Evolutionary conservation across 169 alveolate species (phyloP), one percentile per base, ranked within the genome.

Genomic region (Cryptosporidium bovis): DNA sequence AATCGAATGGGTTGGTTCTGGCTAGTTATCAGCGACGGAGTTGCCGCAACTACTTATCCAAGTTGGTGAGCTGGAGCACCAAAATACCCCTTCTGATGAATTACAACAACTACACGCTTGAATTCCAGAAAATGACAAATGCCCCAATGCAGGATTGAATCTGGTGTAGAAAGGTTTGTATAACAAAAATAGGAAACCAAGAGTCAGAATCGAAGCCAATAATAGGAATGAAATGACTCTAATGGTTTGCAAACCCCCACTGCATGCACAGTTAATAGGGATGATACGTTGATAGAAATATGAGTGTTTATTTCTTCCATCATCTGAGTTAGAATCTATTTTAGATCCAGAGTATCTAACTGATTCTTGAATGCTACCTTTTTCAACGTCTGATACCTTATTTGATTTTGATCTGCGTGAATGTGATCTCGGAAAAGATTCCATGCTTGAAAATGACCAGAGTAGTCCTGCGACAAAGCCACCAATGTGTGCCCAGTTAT

Each of bases 401-500:
- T 34, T 62, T 20, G 24, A 12, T 27, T 27, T 3, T 20, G 36
- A 27, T 27, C 33, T 15, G 33, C 33, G 48, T 20, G 24, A 2
- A 62, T 62, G 18, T 2, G 50, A 33, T 29, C 67, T 56, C 18
- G 87, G 77, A 44, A 77, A 60, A 33, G 87, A 40, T 27, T 77
- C 87, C 64, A 77, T 77, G 20, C 77, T 77, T 60, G 77, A 68
- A 18, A 77, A 62, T 8, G 87, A 77, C 87, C 87, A 77, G 8
- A 77, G 40, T 33, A 77, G 64, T 20, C 87, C 87, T 6, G 87
- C 77, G 40, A 62, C 64, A 44, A 77, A 77, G 13, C 87, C 87
- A 44, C 87, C 87, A 40, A 77, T 77, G 64, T 77, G 87, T n/a
- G 87, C 87, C 87, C 87, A 77, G 34, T 77, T 77, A 36, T 77